Percentiles rank a stretch among this genome's conserved stretches.
phyloP scores from a whole-genome alignment of 1,284 basidiomycete genomes.

The Sanghuangporus sanghuang region DNA sequence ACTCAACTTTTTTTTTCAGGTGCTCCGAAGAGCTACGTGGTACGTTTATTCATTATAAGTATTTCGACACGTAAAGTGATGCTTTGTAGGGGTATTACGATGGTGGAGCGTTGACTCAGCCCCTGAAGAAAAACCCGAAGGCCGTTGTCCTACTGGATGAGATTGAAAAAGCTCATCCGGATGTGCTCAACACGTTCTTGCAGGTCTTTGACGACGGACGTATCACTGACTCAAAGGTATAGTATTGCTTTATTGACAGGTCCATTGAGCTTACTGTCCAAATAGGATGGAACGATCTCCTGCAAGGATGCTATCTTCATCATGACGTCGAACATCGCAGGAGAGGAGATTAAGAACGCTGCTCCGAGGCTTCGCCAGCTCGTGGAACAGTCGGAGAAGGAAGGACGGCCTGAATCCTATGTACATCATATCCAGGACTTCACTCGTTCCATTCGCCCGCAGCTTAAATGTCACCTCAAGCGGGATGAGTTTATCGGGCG shows the following conservation, averaged over 20 bases:
- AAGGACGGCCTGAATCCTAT: conserved; percentile 10
- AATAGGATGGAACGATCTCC: conserved; percentile 7
- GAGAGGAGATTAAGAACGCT: conserved; percentile 6
- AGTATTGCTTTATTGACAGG: neutral
- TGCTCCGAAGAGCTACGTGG: conserved; percentile 14
- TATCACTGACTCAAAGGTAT: conserved; percentile 12
- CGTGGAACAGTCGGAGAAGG: conserved; percentile 3
- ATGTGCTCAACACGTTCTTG: conserved; percentile 13
- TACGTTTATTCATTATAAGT: neutral
- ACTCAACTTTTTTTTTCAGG: neutral
- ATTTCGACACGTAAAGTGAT: neutral
- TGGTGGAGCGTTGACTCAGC: conserved; percentile 3
- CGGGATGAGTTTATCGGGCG: conserved; percentile 15
- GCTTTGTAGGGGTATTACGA: conserved; percentile 11
- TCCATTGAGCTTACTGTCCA: neutral
- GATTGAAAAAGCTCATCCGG: conserved; percentile 15
- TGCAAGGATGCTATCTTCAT: conserved; percentile 16
- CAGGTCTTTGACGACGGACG: conserved; percentile 16
- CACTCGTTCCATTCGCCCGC: conserved; percentile 8
- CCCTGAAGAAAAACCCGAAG: conserved; percentile 9
- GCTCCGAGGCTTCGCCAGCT: conserved; percentile 8
- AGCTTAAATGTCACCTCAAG: neutral
- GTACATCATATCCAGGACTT: conserved; percentile 4
- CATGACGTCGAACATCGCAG: conserved; percentile 15
- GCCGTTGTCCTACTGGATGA: conserved; percentile 13